Evolutionary conservation across 495 filamentous ascomycete genomes (phyloP).

Genomic region (Hypoxylon lenormandii): DNA sequence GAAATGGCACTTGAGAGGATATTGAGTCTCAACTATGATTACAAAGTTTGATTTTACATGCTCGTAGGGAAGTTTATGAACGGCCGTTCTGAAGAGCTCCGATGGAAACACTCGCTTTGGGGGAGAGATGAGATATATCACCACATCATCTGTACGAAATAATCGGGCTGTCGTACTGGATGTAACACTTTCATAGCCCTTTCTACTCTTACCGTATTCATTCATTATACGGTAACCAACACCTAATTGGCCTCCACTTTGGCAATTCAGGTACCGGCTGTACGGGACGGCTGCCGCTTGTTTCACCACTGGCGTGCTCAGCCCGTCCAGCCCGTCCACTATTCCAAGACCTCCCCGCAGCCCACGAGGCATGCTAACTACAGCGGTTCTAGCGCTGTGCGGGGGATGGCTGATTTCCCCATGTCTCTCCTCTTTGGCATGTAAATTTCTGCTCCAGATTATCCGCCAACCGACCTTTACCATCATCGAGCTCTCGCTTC

Average conservation of each 20-base stretch:
- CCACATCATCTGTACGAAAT: no score
- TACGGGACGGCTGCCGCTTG: conserved; percentile 26
- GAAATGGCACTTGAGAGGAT: no score
- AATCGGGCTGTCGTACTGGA: no score
- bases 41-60: no score
- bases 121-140: no score
- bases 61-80: no score
- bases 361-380: conserved; percentile 20
- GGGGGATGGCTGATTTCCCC: not conserved
- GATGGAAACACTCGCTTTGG: no score
- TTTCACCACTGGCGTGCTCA: conserved; percentile 16
- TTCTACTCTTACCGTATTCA: not conserved
- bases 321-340: not conserved
- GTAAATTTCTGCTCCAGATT: conserved; percentile 23
- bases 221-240: not conserved
- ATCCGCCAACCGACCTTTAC: conserved; percentile 34
- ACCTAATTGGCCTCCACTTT: no score
- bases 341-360: conserved; percentile 21
- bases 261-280: conserved; percentile 33
- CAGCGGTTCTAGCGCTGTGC: conserved; percentile 14
- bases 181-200: no score
- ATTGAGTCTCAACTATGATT: no score
- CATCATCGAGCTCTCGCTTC: conserved; percentile 12
- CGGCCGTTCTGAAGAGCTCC: no score
- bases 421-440: not conserved